phyloP scores from a whole-genome alignment of 164 flowering plant genomes.

The Warburgia ugandensis region DNA sequence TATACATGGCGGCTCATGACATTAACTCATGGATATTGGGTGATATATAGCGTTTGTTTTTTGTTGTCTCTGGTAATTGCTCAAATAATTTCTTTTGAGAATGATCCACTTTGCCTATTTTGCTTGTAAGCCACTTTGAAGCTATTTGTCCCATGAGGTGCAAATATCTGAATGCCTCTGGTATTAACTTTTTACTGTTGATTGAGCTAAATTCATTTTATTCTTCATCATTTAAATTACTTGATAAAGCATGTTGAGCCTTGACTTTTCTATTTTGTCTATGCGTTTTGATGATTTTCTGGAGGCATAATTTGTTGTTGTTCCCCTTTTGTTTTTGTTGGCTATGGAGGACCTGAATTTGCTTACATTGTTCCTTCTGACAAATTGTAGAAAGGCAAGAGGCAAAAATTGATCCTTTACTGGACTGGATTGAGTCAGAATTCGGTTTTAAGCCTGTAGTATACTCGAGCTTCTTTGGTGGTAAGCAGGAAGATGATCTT shows the following conservation, averaged over 20 bases:
- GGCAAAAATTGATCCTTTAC: conserved; percentile 81
- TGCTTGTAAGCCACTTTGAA: too few species aligned
- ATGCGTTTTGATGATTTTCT: background rate
- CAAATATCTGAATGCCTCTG: too few species aligned
- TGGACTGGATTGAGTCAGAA: conserved; percentile 75
- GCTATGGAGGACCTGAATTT: background rate
- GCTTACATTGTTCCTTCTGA: background rate
- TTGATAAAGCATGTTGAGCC: background rate
- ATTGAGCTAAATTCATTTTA: background rate
- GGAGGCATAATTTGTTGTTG: background rate
- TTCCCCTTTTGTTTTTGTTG: background rate
- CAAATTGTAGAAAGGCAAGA: conserved; percentile 55
- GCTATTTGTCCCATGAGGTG: too few species aligned
- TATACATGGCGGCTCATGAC: too few species aligned
- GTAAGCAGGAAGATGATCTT: conserved; percentile 81
- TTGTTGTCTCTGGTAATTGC: too few species aligned
- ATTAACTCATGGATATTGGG: too few species aligned
- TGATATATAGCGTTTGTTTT: too few species aligned
- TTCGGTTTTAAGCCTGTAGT: conserved; percentile 80
- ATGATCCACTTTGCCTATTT: too few species aligned
- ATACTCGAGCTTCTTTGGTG: conserved; percentile 78
- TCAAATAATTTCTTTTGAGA: too few species aligned
- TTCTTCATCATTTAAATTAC: background rate
- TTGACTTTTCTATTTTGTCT: background rate
- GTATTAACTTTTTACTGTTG: background rate